phyloP scores from a whole-genome alignment of 495 filamentous ascomycete species.

The Corynascus novoguineensis region DNA sequence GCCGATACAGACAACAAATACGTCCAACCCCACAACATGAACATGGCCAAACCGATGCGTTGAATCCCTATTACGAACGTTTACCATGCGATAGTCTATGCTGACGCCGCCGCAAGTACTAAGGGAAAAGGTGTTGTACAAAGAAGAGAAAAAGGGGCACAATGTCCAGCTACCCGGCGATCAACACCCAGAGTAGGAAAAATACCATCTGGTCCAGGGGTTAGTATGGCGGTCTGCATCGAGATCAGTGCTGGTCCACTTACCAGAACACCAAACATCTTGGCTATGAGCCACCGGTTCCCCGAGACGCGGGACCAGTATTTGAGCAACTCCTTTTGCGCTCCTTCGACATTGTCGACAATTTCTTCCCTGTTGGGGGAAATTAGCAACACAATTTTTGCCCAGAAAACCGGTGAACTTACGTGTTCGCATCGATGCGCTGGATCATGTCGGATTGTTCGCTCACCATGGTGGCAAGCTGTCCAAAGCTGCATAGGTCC shows the following conservation, averaged over 20 bases:
- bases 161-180: constrained; percentile 29
- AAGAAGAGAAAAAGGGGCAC: constrained; percentile 4
- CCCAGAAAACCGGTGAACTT: background rate
- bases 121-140: constrained; percentile 14
- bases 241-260: constrained; percentile 37
- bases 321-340: constrained; percentile 89
- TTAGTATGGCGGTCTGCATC: constrained; percentile 1
- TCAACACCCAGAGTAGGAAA: constrained; percentile 37
- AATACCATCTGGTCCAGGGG: constrained; percentile 23
- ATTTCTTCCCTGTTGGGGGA: constrained; percentile 60
- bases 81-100: constrained; percentile 19
- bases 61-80: constrained; percentile 22
- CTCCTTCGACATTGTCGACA: constrained; percentile 94
- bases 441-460: constrained; percentile 95
- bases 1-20: constrained; percentile 5
- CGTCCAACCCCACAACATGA: background rate
- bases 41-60: background rate
- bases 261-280: constrained; percentile 92
- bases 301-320: constrained; percentile 92
- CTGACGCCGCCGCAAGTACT: constrained; percentile 23
- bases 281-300: constrained; percentile 94
- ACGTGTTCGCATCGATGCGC: constrained; percentile 87
- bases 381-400: constrained; percentile 8
- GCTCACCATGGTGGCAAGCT: constrained; percentile 94
- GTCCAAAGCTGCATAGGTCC: constrained; percentile 56